Base-by-base conservation (phyloP, 768 basidiomycete species). In the Boletus fagicola region DNA sequence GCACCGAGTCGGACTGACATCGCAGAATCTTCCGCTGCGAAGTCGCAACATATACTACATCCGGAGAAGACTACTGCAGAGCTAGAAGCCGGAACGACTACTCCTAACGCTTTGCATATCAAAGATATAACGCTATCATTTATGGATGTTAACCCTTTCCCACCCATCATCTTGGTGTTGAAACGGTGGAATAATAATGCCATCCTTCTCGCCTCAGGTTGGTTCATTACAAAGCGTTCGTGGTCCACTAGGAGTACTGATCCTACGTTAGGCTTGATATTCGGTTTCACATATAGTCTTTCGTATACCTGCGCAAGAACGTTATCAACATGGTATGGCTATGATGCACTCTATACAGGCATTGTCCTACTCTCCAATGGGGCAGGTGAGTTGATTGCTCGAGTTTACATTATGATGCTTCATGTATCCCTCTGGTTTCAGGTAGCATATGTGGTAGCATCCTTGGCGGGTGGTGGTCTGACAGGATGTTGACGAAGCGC, bases 311-410 rank as follows among this genome's bases (percentile, higher is more conserved):
- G 84, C 5, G 80, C 92, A 11, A 78, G 88, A 54, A 92, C 88
- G 0, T 77, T 96, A 4, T 79, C 78, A 2, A 74, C 71, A 12
- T 69, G 75, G 18, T 96, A 95, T 62, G 70, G 78, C 39, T 93
- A 88, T 68, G 75, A 81, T 58, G 77, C 92, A 0, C 73, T 96
- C 6, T 74, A 82, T 53, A 87, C 88, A 24, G 94, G 94, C 7
- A 74, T 94, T 11, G 83, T 93, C 13, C 78, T 94, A 2, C 80
- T 97, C 2, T 71, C 86, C 0, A 90, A 80, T 67, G 93, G 93
- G 28, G 59, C 80, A n/a, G 88, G 88, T 84, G 51, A 42, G 78
- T 63, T 42, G 6, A 24, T 49, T 15, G 7, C 35, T 26, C 22
- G 35, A 46, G 12, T 40, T 45, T n/a, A 36, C 15, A 22, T 18